Evolutionary conservation across 768 basidiomycete species (phyloP).

Genomic region (Suillus clintonianus): DNA sequence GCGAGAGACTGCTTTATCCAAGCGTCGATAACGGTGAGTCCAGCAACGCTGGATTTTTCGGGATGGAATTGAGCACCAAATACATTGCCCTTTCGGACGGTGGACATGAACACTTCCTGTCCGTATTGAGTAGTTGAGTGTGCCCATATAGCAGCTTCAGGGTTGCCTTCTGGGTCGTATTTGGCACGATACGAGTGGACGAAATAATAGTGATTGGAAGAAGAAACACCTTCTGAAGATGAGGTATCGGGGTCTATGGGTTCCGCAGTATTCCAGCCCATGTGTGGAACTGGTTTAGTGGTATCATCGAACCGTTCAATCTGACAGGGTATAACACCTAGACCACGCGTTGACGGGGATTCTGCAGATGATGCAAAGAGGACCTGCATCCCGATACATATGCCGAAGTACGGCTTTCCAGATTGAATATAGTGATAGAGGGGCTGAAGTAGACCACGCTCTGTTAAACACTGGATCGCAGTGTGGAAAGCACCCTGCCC

Average conservation of each 20-base stretch:
- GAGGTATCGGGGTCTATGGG: conserved; percentile 47
- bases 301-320: conserved; percentile 70
- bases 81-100: conserved; percentile 79
- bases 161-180: conserved; percentile 59
- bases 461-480: conserved; percentile 75
- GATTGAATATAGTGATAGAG: conserved; percentile 80
- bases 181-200: conserved; percentile 93
- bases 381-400: conserved; percentile 98
- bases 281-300: conserved; percentile 93
- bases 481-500: conserved; percentile 94
- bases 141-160: conserved; percentile 70
- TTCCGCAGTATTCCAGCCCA: conserved; percentile 92
- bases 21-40: conserved; percentile 72
- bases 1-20: conserved; percentile 71
- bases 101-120: conserved; percentile 86
- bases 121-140: conserved; percentile 93
- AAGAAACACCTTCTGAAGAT: conserved; percentile 48
- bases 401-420: conserved; percentile 93
- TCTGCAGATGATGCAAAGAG: conserved; percentile 89
- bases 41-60: conserved; percentile 92
- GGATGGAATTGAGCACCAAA: conserved; percentile 98
- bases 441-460: conserved; percentile 77
- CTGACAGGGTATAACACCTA: conserved; percentile 81
- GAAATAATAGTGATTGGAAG: conserved; percentile 85
- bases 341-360: conserved; percentile 64